Percentiles rank a stretch among this genome's conserved stretches.
phyloP scores from a whole-genome alignment of 352 stramenopile species.

The Phytophthora nicotianae region DNA sequence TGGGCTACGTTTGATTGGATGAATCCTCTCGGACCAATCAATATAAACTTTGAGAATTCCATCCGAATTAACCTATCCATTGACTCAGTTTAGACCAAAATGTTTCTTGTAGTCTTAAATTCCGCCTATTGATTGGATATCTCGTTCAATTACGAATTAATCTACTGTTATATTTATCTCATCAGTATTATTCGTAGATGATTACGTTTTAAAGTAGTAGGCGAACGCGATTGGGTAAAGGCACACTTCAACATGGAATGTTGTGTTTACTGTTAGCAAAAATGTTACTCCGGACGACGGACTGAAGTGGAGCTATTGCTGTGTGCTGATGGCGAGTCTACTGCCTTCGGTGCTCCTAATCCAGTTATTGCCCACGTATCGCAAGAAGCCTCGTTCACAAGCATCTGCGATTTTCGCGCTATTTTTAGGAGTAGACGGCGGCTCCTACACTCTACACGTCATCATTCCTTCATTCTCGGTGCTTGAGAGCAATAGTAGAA shows the following conservation, averaged over 20 bases:
- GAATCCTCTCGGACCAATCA: too few relatives aligned
- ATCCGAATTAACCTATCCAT: too few relatives aligned
- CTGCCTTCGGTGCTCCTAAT: too few relatives aligned
- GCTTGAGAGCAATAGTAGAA: background rate
- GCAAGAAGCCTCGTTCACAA: background rate
- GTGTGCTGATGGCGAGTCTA: too few relatives aligned
- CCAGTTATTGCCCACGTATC: too few relatives aligned
- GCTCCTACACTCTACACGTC: too few relatives aligned
- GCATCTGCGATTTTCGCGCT: conserved; percentile 1
- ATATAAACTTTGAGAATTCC: too few relatives aligned
- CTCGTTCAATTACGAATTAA: background rate
- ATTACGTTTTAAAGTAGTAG: background rate
- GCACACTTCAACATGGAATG: background rate
- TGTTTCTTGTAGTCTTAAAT: background rate
- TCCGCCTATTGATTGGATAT: background rate
- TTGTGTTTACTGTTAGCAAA: too few relatives aligned
- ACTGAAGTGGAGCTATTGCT: too few relatives aligned
- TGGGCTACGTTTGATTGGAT: background rate
- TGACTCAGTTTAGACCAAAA: background rate
- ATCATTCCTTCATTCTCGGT: conserved; percentile 13
- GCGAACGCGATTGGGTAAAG: background rate
- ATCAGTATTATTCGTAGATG: background rate
- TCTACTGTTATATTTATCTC: background rate
- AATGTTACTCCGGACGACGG: too few relatives aligned
- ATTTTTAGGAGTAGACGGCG: conserved; percentile 16